These are phyloP conservation scores for Cicer yamashitae DNA, from an alignment of 306 rosid species.

Conservation along the genomic window DNA sequence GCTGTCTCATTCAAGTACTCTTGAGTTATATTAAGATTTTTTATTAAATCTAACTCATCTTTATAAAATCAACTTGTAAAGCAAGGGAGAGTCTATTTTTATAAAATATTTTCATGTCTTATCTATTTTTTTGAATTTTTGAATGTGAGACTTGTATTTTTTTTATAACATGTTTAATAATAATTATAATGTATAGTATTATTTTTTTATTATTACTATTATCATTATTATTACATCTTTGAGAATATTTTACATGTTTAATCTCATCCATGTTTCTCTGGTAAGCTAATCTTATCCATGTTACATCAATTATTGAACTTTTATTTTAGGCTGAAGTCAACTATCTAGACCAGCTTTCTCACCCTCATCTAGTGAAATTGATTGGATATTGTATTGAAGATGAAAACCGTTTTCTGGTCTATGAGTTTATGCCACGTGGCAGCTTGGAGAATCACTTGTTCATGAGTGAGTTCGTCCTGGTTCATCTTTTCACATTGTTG, in stretches of 20 bases:
- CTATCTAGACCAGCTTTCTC: constrained; percentile 64
- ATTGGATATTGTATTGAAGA: constrained; percentile 71
- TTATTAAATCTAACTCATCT: too few species aligned
- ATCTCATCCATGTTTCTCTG: constrained; percentile 22
- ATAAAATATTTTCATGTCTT: too few species aligned
- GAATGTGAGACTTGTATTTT: too few species aligned
- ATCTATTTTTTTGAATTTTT: too few species aligned
- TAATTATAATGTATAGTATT: too few species aligned
- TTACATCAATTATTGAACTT: constrained; percentile 3
- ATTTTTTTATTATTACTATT: background rate
- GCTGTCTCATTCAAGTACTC: too few species aligned
- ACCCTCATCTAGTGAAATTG: constrained; percentile 70
- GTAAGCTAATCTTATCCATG: constrained; percentile 20
- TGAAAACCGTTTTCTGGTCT: constrained; percentile 63
- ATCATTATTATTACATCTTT: background rate
- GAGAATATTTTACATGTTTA: constrained; percentile 1
- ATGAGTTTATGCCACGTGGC: constrained; percentile 75
- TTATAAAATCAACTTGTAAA: too few species aligned
- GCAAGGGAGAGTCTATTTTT: too few species aligned
- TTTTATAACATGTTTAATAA: too few species aligned
- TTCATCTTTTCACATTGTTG: constrained; percentile 19
- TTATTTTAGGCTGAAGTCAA: constrained; percentile 59
- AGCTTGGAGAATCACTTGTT: constrained; percentile 82
- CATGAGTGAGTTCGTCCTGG: constrained; percentile 57
- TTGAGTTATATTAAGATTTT: too few species aligned